Base-by-base conservation (phyloP, 2,329 filamentous ascomycete genomes). In the Microdochium nivale region DNA sequence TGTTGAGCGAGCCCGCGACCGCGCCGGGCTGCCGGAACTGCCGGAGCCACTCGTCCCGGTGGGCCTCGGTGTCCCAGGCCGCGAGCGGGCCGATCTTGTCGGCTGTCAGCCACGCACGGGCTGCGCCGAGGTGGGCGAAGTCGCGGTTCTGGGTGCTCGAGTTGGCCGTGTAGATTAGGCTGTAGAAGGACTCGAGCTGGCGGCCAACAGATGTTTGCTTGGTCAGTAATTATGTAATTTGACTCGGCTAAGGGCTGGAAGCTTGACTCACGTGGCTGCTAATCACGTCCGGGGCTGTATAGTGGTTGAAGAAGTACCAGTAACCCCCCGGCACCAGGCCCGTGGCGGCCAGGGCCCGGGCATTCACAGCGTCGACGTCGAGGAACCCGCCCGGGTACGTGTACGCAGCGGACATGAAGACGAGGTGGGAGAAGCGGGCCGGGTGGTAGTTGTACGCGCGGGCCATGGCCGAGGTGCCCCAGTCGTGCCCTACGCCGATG, bases 401-500 rank as follows among this genome's bases (percentile, higher is more conserved):
- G n/a, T 37, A 37, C 13, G 7, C 33, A 14, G 16, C 33, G 3
- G 33, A 37, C 33, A 37, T 37, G 33, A 37, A 37, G 5, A 37
- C 33, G 7, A 37, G 33, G 4, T 16, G 11, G 7, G 33, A 37
- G 33, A 37, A 37, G 13, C 33, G 11, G 7, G 8, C 33, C n/a
- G 33, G 33, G 33, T 37, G 33, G 33, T 37, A 37, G 33, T 37
- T 37, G 33, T 37, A 37, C 13, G 33, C 14, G 33, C 33, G 33
- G 33, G 33, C 33, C 33, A 37, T 7, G 7, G 33, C 33, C 4
- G 7, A 4, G 4, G 33, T 14, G 33, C 33, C 33, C 54, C 54
- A 64, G 30, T 71, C 69, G 30, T 71, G 69, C 0, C 65, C 67
- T 1, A 70, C 56, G 16, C 52, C 58, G 43, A 58, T 54, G 25